A percentile compares a stretch with the other conserved stretches of the same genome.
These are phyloP conservation scores for Posidonia australis DNA, from an alignment of 106 monocot species.

Conservation along the genomic window DNA sequence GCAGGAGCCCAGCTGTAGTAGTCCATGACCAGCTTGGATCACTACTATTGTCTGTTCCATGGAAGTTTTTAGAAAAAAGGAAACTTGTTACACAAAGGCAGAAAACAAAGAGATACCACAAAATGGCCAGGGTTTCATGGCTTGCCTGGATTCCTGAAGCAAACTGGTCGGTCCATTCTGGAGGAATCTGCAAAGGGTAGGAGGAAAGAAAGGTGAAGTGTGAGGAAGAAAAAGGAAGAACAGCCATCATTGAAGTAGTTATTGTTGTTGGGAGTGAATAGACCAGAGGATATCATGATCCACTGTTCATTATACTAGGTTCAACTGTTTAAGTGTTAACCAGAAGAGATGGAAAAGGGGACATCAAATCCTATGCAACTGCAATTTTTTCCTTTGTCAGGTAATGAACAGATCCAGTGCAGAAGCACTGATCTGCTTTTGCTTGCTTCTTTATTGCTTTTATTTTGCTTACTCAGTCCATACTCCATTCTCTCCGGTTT, in stretches of 20 bases:
- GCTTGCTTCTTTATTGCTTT: too few species aligned
- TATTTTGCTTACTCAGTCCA: background rate
- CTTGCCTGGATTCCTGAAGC: slow-evolving; percentile 75
- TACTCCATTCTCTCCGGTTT: too few species aligned
- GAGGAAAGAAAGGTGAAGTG: slow-evolving; percentile 3
- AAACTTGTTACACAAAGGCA: background rate
- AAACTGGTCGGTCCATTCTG: slow-evolving; percentile 94
- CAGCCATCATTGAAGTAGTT: background rate
- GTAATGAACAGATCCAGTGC: background rate
- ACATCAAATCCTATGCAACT: background rate
- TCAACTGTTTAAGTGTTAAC: background rate
- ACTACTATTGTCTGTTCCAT: slow-evolving; percentile 77
- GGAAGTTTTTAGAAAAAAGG: background rate
- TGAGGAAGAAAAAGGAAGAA: background rate
- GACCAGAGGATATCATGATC: background rate
- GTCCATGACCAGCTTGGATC: slow-evolving; percentile 88
- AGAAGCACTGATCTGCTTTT: background rate
- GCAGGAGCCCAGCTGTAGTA: slow-evolving; percentile 82
- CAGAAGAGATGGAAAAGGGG: too few species aligned
- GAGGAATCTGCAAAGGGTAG: slow-evolving; percentile 56
- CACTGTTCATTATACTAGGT: background rate
- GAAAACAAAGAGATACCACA: background rate
- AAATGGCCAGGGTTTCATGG: background rate
- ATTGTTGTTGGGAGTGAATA: background rate
- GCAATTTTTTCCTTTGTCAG: background rate